Base-by-base conservation (phyloP, 257 asterid genomes). In the Pogostemon cablin region DNA sequence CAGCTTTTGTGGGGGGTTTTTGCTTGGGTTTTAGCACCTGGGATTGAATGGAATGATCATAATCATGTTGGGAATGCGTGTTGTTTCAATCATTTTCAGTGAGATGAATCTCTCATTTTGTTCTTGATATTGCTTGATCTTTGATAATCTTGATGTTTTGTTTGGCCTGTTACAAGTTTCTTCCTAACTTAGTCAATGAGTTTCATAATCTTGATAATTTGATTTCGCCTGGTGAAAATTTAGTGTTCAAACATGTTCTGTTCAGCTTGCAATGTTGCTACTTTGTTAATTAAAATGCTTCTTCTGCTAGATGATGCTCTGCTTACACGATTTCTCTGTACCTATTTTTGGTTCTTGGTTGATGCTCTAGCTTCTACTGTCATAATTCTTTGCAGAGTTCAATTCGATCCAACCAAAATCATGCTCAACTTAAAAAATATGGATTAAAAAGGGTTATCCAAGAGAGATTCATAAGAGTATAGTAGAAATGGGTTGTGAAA, bases 401-500 rank as follows among this genome's bases (percentile, higher is more conserved):
- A 54, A 4, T 34, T 10, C 8, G 38, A 20, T 15, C 58, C 35
- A 5, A 12, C 58, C 58, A 52, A 52, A 25, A 12, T 50, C 25
- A 50, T 9, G 8, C 12, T 56, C 0, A 56, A 56, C 6, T 32
- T 56, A 7, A 35, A 35, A 2, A 58, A 37, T 3, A 58, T 58
- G 64, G 64, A 10, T 40, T 6, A 66, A 42, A 48, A 37, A 65
- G 56, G 10, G 6, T 50, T 58, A 57, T 11, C 34, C 7, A 53
- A 49, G 58, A 69, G n/a, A 46, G 15, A 60, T 3, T 34, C 32
- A 41, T n/a, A 12, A 8, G 32, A 50, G 56, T 9, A 7, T 0
- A n/a, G 32, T 25, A 65, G 9, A 42, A 48, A 84, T 78, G 87
- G 96, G 86, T 38, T 86, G 90, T 42, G 96, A 90, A 72, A 88